phyloP scores from a whole-genome alignment of 352 stramenopile species.

The Globisporangium megalacanthum region DNA sequence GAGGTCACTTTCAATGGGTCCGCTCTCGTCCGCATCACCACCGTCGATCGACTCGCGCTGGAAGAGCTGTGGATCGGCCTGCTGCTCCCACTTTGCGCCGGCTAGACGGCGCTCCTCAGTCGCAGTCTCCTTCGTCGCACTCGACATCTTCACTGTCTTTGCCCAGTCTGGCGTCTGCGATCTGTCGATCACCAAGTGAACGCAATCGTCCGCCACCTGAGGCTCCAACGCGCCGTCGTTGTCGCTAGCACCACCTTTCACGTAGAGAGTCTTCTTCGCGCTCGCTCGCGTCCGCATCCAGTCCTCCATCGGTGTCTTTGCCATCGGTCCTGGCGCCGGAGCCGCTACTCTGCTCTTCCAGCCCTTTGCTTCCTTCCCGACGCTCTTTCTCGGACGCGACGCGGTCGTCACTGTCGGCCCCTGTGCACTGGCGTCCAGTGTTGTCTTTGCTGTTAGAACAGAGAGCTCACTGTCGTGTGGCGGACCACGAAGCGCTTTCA shows the following conservation, averaged over 20 bases:
- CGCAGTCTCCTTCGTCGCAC: slow-evolving; percentile 3
- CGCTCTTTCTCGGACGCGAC: slow-evolving; percentile 6
- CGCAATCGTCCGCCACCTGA: not conserved
- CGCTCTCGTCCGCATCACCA: not conserved
- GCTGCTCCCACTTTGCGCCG: slow-evolving; percentile 16
- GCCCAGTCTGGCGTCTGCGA: slow-evolving; percentile 62
- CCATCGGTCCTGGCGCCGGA: slow-evolving; percentile 42
- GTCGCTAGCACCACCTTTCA: slow-evolving; percentile 11
- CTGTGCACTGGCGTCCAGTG: not conserved
- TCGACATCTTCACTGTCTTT: slow-evolving; percentile 21
- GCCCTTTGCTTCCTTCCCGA: slow-evolving; percentile 17
- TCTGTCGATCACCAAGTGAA: slow-evolving; percentile 33
- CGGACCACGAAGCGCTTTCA: slow-evolving; percentile 2
- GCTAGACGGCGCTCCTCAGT: slow-evolving; percentile 5
- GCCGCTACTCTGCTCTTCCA: slow-evolving; percentile 48
- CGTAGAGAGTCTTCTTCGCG: slow-evolving; percentile 38
- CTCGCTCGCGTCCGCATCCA: slow-evolving; percentile 69
- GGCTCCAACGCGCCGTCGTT: not conserved
- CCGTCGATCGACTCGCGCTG: not conserved
- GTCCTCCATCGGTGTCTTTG: slow-evolving; percentile 52
- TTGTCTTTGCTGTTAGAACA: not conserved
- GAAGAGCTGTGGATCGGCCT: slow-evolving; percentile 1
- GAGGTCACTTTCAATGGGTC: not conserved
- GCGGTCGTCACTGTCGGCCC: not conserved
- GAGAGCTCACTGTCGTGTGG: not conserved